These are phyloP conservation scores for Oleoguttula mirabilis DNA, from an alignment of 495 filamentous ascomycete species.

Conservation along the genomic window DNA sequence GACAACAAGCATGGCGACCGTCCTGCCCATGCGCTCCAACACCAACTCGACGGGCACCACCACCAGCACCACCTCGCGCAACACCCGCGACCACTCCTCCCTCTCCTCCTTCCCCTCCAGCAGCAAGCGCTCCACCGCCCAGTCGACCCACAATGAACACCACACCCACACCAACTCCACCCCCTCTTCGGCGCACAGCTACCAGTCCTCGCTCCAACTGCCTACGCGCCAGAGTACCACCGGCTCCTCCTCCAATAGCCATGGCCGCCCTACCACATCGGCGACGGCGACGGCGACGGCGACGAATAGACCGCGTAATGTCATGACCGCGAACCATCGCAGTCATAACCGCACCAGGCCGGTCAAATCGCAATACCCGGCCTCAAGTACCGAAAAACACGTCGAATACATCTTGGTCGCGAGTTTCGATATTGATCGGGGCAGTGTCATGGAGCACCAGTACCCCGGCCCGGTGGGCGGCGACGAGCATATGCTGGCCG, in stretches of 20 bases:
- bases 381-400: slow-evolving; percentile 70
- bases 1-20: slow-evolving; percentile 21
- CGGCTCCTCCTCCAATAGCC: neutral
- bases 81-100: slow-evolving; percentile 1
- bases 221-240: no score
- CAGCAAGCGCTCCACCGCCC: slow-evolving; percentile 3
- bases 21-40: slow-evolving; percentile 11
- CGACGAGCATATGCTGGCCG: slow-evolving; percentile 95
- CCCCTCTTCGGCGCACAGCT: slow-evolving; percentile 8
- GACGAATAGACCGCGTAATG: no score
- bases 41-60: slow-evolving; percentile 16
- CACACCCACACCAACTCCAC: slow-evolving; percentile 3
- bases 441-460: slow-evolving; percentile 97
- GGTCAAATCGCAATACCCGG: slow-evolving; percentile 74
- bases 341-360: no score
- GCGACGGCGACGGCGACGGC: no score
- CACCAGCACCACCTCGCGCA: neutral
- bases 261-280: neutral
- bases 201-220: no score
- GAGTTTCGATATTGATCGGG: slow-evolving; percentile 91
- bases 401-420: slow-evolving; percentile 99
- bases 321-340: no score
- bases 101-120: no score
- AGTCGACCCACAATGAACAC: slow-evolving; percentile 1
- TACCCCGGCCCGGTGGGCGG: slow-evolving; percentile 88